Percentiles rank a stretch among this genome's conserved stretches.
phyloP scores from a whole-genome alignment of 805 yeast species.

The Saturnispora quitensis region DNA sequence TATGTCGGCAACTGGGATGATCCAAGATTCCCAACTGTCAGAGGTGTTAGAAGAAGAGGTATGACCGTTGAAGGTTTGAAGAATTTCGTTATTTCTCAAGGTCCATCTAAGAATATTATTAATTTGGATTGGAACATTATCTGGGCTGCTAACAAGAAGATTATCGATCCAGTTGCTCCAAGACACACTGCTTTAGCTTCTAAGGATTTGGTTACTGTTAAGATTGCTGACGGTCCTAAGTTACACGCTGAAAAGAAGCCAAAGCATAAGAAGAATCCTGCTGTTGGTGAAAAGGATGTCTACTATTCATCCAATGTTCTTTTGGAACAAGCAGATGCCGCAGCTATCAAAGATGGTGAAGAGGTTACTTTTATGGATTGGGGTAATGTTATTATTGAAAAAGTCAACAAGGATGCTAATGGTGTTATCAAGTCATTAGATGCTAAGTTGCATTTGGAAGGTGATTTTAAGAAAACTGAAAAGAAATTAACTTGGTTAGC shows the following conservation, averaged over 20 bases:
- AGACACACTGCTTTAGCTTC: conserved; percentile 77
- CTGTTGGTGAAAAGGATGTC: conserved; percentile 76
- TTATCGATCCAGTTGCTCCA: conserved; percentile 95
- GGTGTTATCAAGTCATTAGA: conserved; percentile 50
- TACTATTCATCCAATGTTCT: conserved; percentile 53
- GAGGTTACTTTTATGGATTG: conserved; percentile 98
- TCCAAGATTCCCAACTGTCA: conserved; percentile 98
- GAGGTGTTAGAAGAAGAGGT: conserved; percentile 99
- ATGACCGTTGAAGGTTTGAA: conserved; percentile 97
- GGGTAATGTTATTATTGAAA: conserved; percentile 85
- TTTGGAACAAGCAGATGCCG: conserved; percentile 82
- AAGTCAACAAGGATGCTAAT: conserved; percentile 52
- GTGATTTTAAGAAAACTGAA: conserved; percentile 94
- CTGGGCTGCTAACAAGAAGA: conserved; percentile 96
- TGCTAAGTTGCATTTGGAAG: conserved; percentile 80
- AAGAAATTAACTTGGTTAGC: conserved; percentile 95
- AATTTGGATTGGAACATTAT: conserved; percentile 96
- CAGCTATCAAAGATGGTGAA: conserved; percentile 62
- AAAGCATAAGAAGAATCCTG: conserved; percentile 93
- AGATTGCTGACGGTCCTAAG: conserved; percentile 60
- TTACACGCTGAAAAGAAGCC: conserved; percentile 66
- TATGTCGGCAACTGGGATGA: conserved; percentile 95
- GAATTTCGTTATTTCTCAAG: conserved; percentile 89
- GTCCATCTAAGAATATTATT: conserved; percentile 95
- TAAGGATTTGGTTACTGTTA: conserved; percentile 59